Conservation (phyloP, 495 filamentous ascomycete species). For the Cercophora scortea region DNA sequence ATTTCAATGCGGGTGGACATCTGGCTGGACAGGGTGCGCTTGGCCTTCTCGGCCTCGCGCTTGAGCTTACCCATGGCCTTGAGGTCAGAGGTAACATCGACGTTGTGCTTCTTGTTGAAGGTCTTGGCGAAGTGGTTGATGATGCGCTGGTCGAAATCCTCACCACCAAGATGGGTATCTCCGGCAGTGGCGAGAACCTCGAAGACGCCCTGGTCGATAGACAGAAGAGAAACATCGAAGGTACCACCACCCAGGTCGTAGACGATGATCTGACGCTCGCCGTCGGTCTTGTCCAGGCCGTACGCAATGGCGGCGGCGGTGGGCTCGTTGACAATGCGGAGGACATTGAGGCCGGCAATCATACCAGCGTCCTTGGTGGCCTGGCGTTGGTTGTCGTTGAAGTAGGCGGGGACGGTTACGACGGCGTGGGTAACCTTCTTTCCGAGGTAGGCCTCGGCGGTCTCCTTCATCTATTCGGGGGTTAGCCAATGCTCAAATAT, state of each 20-base stretch:
- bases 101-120: slow-evolving; percentile 97
- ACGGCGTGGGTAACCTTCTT: slow-evolving; percentile 96
- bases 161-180: slow-evolving; percentile 99
- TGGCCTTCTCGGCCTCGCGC: slow-evolving; percentile 99
- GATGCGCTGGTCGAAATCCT: slow-evolving; percentile 98
- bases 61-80: slow-evolving; percentile 99
- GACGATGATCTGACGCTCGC: slow-evolving; percentile 86
- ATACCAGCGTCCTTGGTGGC: slow-evolving; percentile 96
- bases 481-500: slow-evolving; percentile 3
- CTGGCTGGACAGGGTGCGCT: slow-evolving; percentile 96
- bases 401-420: slow-evolving; percentile 96
- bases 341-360: slow-evolving; percentile 91
- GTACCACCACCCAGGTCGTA: slow-evolving; percentile 99
- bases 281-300: slow-evolving; percentile 78
- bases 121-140: slow-evolving; percentile 96
- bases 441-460: slow-evolving; percentile 86
- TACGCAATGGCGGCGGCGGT: slow-evolving; percentile 85
- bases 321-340: slow-evolving; percentile 95
- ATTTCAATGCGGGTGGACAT: slow-evolving; percentile 98
- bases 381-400: slow-evolving; percentile 98
- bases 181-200: slow-evolving; percentile 97
- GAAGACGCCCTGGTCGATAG: slow-evolving; percentile 95
- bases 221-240: slow-evolving; percentile 98
- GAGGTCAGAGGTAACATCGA: slow-evolving; percentile 86
- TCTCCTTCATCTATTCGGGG: slow-evolving; percentile 73